These are phyloP conservation scores for Setomelanomma holmii DNA, from an alignment of 2,329 filamentous ascomycete species.

Conservation along the genomic window DNA sequence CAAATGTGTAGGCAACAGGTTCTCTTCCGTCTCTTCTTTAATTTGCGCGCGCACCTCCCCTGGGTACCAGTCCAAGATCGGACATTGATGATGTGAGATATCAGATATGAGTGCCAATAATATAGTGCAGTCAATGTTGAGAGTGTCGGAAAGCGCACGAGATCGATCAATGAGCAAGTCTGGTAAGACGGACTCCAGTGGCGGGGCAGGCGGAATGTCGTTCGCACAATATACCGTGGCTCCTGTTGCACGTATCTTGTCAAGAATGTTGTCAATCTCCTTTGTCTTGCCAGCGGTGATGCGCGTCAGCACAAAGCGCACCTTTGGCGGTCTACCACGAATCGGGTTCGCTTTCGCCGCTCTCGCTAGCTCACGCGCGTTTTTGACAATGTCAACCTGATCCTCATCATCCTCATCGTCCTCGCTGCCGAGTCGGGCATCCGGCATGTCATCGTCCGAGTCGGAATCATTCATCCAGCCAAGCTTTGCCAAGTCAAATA, in stretches of 20 bases:
- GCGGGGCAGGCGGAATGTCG: conserved; percentile 29
- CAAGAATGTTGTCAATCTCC: conserved; percentile 64
- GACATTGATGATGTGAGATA: conserved; percentile 66
- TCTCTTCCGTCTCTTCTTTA: conserved; percentile 66
- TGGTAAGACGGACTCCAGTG: conserved; percentile 34
- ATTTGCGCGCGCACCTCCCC: conserved; percentile 69
- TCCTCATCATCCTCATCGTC: conserved; percentile 58
- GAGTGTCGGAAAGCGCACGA: conserved; percentile 48
- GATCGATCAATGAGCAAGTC: conserved; percentile 50
- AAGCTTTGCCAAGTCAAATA: conserved; percentile 73
- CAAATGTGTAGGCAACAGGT: conserved; percentile 66
- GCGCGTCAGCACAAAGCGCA: conserved; percentile 68
- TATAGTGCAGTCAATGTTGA: conserved; percentile 73
- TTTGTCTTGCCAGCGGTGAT: conserved; percentile 58
- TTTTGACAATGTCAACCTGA: conserved; percentile 65
- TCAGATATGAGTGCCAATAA: conserved; percentile 77
- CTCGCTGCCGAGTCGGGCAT: conserved; percentile 24
- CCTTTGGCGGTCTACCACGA: conserved; percentile 64
- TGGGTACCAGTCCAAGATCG: conserved; percentile 61
- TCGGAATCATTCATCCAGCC: conserved; percentile 63
- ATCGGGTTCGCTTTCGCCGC: conserved; percentile 65
- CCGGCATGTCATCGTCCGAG: conserved; percentile 51
- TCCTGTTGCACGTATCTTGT: conserved; percentile 62
- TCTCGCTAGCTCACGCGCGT: conserved; percentile 64
- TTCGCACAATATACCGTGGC: conserved; percentile 43